Evolutionary conservation across 2,329 filamentous ascomycete genomes (phyloP).

Genomic region (Nannizzia gypsea): DNA sequence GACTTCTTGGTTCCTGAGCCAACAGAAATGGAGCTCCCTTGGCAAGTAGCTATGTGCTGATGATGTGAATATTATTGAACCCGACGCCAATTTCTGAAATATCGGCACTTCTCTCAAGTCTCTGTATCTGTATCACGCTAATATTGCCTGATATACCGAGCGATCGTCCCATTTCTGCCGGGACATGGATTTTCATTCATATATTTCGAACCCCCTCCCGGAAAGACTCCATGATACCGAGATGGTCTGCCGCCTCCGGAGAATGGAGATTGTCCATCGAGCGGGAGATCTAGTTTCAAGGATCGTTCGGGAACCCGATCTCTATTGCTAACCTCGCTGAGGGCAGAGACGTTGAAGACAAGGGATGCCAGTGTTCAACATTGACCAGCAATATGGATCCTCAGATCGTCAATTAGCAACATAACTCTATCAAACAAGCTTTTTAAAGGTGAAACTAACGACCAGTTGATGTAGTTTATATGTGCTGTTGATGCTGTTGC

Average conservation of each 20-base stretch:
- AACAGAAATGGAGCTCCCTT: neutral
- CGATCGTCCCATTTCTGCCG: neutral
- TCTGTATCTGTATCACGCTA: neutral
- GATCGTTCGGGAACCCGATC: neutral
- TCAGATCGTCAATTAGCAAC: neutral
- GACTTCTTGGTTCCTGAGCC: neutral
- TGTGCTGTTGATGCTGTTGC: neutral
- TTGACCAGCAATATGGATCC: neutral
- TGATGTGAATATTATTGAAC: neutral
- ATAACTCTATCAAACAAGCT: slow-evolving; percentile 1
- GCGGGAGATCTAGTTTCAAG: neutral
- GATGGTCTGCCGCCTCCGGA: neutral
- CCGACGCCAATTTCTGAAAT: neutral
- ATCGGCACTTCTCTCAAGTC: neutral
- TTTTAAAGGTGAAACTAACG: neutral
- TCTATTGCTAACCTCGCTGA: neutral
- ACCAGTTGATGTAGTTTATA: neutral
- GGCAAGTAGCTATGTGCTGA: neutral
- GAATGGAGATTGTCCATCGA: neutral
- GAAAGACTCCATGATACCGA: neutral
- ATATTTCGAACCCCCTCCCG: neutral
- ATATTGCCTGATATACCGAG: neutral
- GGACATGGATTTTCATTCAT: neutral
- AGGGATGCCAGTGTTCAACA: neutral
- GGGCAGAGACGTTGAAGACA: neutral